A percentile compares a stretch with the other conserved stretches of the same genome.
Evolutionary conservation across 352 stramenopile genomes (phyloP).

Genomic region (Pythium myriotylum): DNA sequence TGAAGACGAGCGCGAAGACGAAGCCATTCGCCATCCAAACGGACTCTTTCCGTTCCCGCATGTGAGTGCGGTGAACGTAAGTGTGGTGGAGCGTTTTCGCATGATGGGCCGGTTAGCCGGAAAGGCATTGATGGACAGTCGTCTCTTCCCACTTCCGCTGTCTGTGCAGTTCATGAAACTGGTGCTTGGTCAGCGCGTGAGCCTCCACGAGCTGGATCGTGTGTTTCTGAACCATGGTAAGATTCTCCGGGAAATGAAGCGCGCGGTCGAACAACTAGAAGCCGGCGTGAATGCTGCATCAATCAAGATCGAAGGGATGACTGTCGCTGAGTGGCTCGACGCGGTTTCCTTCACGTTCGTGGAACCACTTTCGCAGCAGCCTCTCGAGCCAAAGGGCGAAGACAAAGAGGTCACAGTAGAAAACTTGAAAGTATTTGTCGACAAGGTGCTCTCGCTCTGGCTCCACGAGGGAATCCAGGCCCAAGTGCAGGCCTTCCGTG

Average conservation of each 20-base stretch:
- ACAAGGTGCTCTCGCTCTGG: constrained; percentile 62
- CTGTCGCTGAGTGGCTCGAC: constrained; percentile 56
- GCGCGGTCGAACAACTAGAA: constrained; percentile 8
- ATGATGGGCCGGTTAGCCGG: constrained; percentile 82
- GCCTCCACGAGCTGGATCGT: constrained; percentile 44
- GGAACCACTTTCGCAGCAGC: constrained; percentile 74
- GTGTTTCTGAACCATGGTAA: constrained; percentile 72
- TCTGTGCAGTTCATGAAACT: constrained; percentile 80
- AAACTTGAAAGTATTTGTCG: constrained; percentile 64
- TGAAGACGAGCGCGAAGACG: constrained; percentile 37
- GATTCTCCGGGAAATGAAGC: constrained; percentile 62
- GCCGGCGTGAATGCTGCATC: constrained; percentile 34
- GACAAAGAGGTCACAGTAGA: constrained; percentile 48
- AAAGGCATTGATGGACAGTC: constrained; percentile 84
- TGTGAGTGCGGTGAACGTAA: constrained; percentile 4
- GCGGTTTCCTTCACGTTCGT: constrained; percentile 75
- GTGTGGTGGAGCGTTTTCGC: constrained; percentile 70
- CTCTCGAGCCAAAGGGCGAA: constrained; percentile 48
- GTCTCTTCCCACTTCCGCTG: constrained; percentile 70
- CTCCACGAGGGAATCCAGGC: constrained; percentile 58
- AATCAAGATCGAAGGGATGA: constrained; percentile 65
- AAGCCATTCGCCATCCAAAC: constrained; percentile 76
- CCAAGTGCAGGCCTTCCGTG: constrained; percentile 76
- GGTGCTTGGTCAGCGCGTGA: constrained; percentile 65
- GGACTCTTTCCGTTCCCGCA: constrained; percentile 78